These are phyloP conservation scores for Boletellus deceptivus DNA, from an alignment of 1,284 basidiomycete genomes.

Conservation along the genomic window DNA sequence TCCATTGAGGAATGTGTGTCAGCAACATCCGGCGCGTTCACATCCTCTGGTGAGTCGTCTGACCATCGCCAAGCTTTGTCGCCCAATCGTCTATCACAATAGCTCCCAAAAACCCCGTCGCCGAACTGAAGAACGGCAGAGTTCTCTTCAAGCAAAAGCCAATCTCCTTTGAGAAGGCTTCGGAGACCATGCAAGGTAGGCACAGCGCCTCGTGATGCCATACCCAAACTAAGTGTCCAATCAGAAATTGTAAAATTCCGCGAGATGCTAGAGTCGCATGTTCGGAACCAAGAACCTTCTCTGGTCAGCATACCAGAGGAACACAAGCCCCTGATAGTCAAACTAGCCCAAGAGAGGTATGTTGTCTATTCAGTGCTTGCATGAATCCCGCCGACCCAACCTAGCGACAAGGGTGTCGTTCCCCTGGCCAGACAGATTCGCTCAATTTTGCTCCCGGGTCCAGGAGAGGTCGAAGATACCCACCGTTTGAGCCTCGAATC, in stretches of 20 bases:
- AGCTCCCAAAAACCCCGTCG: constrained; percentile 42
- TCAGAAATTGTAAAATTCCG: constrained; percentile 70
- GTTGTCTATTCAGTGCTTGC: constrained; percentile 13
- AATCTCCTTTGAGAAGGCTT: constrained; percentile 70
- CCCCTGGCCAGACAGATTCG: constrained; percentile 65
- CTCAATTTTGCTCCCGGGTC: constrained; percentile 54
- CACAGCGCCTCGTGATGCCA: constrained; percentile 1
- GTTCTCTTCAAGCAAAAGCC: constrained; percentile 77
- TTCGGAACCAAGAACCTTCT: constrained; percentile 44
- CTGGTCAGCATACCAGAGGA: constrained; percentile 61
- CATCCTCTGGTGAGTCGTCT: constrained; percentile 18
- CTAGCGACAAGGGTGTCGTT: constrained; percentile 65
- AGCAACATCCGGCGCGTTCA: constrained; percentile 14
- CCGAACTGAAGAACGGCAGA: constrained; percentile 74
- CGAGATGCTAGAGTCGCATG: constrained; percentile 57
- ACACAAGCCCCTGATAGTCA: constrained; percentile 72
- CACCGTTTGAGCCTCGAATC: constrained; percentile 23
- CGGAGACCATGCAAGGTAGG: constrained; percentile 80
- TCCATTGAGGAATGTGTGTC: constrained; percentile 2
- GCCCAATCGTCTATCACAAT: constrained; percentile 2
- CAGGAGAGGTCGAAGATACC: constrained; percentile 52
- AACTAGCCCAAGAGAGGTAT: constrained; percentile 79
- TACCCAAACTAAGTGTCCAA: not conserved
- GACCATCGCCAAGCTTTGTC: not conserved
- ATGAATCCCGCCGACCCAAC: constrained; percentile 9